Evolutionary conservation across 2,329 filamentous ascomycete genomes (phyloP).

Genomic region (Juglanconis sp.): DNA sequence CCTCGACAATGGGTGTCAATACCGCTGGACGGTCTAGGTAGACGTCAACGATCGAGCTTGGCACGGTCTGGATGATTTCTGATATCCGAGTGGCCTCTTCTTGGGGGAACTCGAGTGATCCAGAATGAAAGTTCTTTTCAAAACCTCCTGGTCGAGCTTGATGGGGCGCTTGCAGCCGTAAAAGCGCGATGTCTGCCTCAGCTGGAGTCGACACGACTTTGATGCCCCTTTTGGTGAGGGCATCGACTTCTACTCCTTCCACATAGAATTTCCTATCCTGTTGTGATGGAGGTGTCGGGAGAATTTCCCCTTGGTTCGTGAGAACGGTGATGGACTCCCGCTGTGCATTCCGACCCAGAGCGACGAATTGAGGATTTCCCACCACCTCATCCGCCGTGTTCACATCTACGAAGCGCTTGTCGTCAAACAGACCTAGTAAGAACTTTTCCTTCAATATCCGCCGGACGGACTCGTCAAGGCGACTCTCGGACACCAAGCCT

Average conservation of each 20-base stretch:
- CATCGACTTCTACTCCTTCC: constrained; percentile 20
- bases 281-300: neutral
- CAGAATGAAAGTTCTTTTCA: constrained; percentile 35
- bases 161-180: constrained; percentile 37
- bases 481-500: constrained; percentile 37
- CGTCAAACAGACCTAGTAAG: constrained; percentile 49
- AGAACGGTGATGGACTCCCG: constrained; percentile 25
- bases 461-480: constrained; percentile 44
- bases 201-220: constrained; percentile 30
- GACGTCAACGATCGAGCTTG: constrained; percentile 40
- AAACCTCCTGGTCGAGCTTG: constrained; percentile 40
- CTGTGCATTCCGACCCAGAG: constrained; percentile 34
- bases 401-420: constrained; percentile 47
- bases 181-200: constrained; percentile 39
- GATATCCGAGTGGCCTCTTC: constrained; percentile 36
- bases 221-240: constrained; percentile 24
- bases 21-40: constrained; percentile 41
- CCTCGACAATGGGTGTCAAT: constrained; percentile 39
- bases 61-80: constrained; percentile 32
- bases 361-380: constrained; percentile 41
- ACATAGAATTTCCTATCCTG: constrained; percentile 18
- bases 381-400: constrained; percentile 38
- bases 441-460: constrained; percentile 49
- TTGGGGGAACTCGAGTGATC: constrained; percentile 37
- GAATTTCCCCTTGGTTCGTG: constrained; percentile 18